These are phyloP conservation scores for Pachyrhizus erosus DNA, from an alignment of 306 rosid species.

Conservation along the genomic window DNA sequence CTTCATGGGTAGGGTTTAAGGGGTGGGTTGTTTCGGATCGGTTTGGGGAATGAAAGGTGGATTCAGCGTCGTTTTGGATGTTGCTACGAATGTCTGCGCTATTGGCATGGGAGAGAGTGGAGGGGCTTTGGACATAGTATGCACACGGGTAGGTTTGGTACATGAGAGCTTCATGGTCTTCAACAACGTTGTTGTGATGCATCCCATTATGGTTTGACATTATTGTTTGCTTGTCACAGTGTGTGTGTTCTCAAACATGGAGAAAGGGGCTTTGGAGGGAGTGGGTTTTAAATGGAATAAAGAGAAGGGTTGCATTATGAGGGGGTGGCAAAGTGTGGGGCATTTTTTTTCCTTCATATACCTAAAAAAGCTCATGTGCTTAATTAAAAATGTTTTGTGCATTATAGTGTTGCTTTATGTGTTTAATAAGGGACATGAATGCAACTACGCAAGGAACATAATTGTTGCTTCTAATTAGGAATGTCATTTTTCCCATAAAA, in stretches of 20 bases:
- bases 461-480: constrained; percentile 40
- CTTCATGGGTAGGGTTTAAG: constrained; percentile 42
- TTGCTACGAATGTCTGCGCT: constrained; percentile 56
- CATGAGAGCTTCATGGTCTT: constrained; percentile 67
- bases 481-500: not conserved
- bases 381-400: not conserved
- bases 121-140: constrained; percentile 90
- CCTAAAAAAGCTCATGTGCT: constrained; percentile 11
- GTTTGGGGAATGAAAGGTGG: constrained; percentile 56
- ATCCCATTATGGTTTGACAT: constrained; percentile 48
- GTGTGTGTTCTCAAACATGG: not conserved
- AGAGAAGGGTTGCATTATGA: constrained; percentile 36
- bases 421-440: constrained; percentile 50
- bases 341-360: not conserved
- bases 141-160: constrained; percentile 67
- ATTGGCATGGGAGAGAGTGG: constrained; percentile 74
- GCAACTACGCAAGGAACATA: constrained; percentile 23
- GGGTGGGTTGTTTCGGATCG: constrained; percentile 43
- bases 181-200: constrained; percentile 49
- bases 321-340: constrained; percentile 21
- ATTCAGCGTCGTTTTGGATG: constrained; percentile 59
- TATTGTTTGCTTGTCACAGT: not conserved
- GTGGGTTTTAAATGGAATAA: constrained; percentile 47
- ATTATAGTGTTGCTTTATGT: constrained; percentile 38
- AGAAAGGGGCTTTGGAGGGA: constrained; percentile 31